Evolutionary conservation across 331 rosid species (phyloP), one percentile per base, ranked within the genome.

Genomic region (Erythrophleum ivorense): DNA sequence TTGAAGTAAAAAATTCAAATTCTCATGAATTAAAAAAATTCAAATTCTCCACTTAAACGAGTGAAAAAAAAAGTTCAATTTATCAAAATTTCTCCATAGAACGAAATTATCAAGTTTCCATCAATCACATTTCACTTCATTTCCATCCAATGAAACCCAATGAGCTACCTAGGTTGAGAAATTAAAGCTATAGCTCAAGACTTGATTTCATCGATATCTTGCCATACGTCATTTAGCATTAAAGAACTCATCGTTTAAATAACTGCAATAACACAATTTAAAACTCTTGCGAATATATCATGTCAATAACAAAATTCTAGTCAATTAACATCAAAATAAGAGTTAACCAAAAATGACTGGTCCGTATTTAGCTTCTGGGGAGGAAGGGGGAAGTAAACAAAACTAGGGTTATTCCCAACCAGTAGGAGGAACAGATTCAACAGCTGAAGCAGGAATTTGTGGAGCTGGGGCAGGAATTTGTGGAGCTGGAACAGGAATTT

Each of bases 381-480:
- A 41, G 63, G 74, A 16, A 12, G 66, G 48, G 62, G 41, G 65
- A 57, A 16, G 13, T 54, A 33, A 68, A 68, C 13, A 57, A 63
- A 52, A 77, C 4, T 24, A 31, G 3, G 11, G 62, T 49, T 43
- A 79, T 0, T 89, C 92, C 94, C 91, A 86, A 14, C 88, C 87
- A 68, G 81, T 0, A 18, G 82, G 9, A 54, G 43, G 86, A 10
- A 74, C 53, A 58, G 74, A 2, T 1, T 77, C 83, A 31, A 11
- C 8, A 9, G 53, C 9, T 0, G 88, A 41, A 34, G 84, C 2
- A 0, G 86, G 79, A 2, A 50, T 2, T 53, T 68, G 85, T 45
- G 92, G 78, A 19, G 93, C 74, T 18, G 90, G 83, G 55, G 54
- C 81, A 15, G 89, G 29, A 24, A 24, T 24, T 24, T 24, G 29